These are phyloP conservation scores for Schwanniomyces polymorphus DNA, from an alignment of 805 yeast species.

Conservation along the genomic window DNA sequence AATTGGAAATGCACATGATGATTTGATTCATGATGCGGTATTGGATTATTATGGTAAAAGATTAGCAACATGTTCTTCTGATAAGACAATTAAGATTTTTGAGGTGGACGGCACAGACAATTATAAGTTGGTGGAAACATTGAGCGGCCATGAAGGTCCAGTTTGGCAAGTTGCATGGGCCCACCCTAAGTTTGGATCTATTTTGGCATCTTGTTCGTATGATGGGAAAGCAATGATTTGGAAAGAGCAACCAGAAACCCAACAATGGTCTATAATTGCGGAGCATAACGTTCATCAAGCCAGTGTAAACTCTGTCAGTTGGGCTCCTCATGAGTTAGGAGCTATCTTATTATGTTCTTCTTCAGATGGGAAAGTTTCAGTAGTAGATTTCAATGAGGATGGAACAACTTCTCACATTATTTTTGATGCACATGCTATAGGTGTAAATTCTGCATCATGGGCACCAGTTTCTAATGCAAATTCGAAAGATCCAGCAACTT, in stretches of 20 bases:
- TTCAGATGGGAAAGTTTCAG: constrained; percentile 88
- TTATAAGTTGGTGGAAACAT: constrained; percentile 79
- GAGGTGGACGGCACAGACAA: constrained; percentile 81
- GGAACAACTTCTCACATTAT: constrained; percentile 69
- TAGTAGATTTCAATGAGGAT: constrained; percentile 87
- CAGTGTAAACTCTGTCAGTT: constrained; percentile 87
- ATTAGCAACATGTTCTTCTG: constrained; percentile 94
- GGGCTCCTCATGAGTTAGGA: constrained; percentile 98
- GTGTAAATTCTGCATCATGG: constrained; percentile 95
- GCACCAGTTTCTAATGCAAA: constrained; percentile 57
- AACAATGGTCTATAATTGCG: constrained; percentile 83
- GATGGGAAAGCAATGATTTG: constrained; percentile 94
- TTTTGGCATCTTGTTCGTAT: constrained; percentile 91
- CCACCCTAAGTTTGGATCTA: constrained; percentile 95
- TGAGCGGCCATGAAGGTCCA: constrained; percentile 95
- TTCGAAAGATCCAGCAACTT: constrained; percentile 26
- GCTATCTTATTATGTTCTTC: constrained; percentile 89
- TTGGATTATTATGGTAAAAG: constrained; percentile 96
- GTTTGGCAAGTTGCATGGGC: constrained; percentile 99
- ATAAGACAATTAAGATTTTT: constrained; percentile 91
- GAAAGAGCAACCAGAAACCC: constrained; percentile 81
- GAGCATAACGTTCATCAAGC: constrained; percentile 89
- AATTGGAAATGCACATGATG: constrained; percentile 88
- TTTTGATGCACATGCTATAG: constrained; percentile 85
- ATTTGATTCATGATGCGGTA: constrained; percentile 93